Base-by-base conservation (phyloP, 352 stramenopile genomes). In the Peronospora tabacina region DNA sequence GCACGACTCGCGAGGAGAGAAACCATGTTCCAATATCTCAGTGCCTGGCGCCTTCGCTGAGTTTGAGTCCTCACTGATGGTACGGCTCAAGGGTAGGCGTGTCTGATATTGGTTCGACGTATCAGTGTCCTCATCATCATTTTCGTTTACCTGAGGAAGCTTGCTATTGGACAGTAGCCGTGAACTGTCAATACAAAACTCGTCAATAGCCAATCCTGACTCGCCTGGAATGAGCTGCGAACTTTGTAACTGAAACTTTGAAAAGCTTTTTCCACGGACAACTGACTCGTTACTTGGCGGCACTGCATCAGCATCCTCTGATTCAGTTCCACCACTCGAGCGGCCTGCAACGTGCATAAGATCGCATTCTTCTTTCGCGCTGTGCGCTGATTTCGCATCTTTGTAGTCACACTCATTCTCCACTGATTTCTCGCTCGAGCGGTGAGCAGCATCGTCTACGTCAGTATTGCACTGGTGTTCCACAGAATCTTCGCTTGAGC, bases 151-250 rank as follows among this genome's bases (percentile, higher is more conserved):
- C 17, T 51, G 51, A 9, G 51, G 34, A 20, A 62, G 52, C 22
- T 66, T 63, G 15, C 29, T 33, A 29, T 20, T 49, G 9, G 45
- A 49, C 9, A 52, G 12, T 4, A 54, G 24, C 7, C 30, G 40
- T 11, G 48, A 54, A 19, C 35, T 57, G 13, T 67, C 37, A 41
- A 49, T 52, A 12, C 44, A 45, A 35, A 70, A 67, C 40, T 63
- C 57, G 20, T 70, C 57, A n/a, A 67, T 52, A 17, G 44, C 42
- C 12, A 16, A 2, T 34, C 50, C 36, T 40, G 57, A 50, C 41
- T 67, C 61, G 6, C 57, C 52, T 26, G 38, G 24, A 55, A 61
- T 29, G 17, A 67, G 58, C 29, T 66, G 52, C 9, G 57, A 70
- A 15, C 32, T 64, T 7, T 55, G 29, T 5, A 44, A 43, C 17